Base-by-base conservation (phyloP, 1,139 yeast genomes). In the Protomyces inouyei region DNA sequence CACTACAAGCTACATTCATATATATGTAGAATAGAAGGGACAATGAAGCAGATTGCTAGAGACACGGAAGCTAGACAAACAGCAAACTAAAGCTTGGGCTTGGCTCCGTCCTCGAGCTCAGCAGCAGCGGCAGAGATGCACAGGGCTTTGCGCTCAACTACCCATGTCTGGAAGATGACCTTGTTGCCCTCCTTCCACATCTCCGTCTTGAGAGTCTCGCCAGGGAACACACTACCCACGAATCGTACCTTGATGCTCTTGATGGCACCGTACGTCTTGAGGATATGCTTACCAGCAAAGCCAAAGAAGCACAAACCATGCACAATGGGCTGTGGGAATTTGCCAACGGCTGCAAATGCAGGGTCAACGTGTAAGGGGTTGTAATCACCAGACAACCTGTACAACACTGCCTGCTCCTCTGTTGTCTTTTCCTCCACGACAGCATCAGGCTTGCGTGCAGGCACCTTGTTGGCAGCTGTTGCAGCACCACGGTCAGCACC, bases 351-450 rank as follows among this genome's bases (percentile, higher is more conserved):
- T 37, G 98, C 97, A 76, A 92, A 88, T 52, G 77, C 80, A 45
- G 98, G 97, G 76, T 93, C 98, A 74, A 93, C 86, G 78, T 93
- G 98, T 72, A 93, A 82, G 69, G 98, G 98, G 77, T 93, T 93
- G 76, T 85, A 86, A 79, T 93, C 98, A 68, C 97, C 98, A 69
- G 93, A 86, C 69, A 93, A 80, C 76, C 98, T 84, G 79, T 93
- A 93, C 68, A 92, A 78, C 14, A 96, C 90, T 64, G 98, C 98
- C 75, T 85, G 89, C 75, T 91, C 88, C 65, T 78, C 81, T 55
- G 82, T 75, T n/a, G 95, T 87, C 71, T 81, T 78, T 72, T 84
- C 82, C 60, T 80, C 83, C 59, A 77, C 75, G 68, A 81, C 84
- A 72, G 82, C 88, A 73, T 88, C 96, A 37, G 97, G 95, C 28